phyloP scores from a whole-genome alignment of 371 early-diverging fungal species.

The Rhizopus arrhizus region DNA sequence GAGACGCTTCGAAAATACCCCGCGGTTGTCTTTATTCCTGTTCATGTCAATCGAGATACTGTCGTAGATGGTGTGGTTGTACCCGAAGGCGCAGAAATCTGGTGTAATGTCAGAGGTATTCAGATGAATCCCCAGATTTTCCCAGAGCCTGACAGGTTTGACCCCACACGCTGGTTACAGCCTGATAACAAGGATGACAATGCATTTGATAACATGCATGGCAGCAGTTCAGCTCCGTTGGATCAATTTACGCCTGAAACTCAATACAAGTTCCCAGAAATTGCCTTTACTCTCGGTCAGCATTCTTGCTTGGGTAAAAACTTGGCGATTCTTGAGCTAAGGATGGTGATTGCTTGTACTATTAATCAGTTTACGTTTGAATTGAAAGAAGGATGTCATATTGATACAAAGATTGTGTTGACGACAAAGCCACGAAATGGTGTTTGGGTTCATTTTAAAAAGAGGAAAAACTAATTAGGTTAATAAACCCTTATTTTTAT shows the following conservation, averaged over 20 bases:
- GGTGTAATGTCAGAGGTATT: slow-evolving; percentile 53
- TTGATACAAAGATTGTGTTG: slow-evolving; percentile 49
- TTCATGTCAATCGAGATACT: slow-evolving; percentile 48
- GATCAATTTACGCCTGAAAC: slow-evolving; percentile 24
- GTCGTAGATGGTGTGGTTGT: slow-evolving; percentile 43
- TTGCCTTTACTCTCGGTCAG: slow-evolving; percentile 47
- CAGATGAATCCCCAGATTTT: slow-evolving; percentile 51
- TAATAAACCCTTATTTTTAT: too few relatives aligned
- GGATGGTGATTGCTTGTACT: slow-evolving; percentile 44
- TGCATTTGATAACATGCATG: slow-evolving; percentile 24
- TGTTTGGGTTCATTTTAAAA: slow-evolving; percentile 44
- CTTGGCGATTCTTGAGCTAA: slow-evolving; percentile 48
- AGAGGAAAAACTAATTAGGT: not conserved
- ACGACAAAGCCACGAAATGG: slow-evolving; percentile 52
- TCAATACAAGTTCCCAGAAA: slow-evolving; percentile 50
- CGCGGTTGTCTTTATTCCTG: slow-evolving; percentile 52
- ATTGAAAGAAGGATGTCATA: slow-evolving; percentile 32
- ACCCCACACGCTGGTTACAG: slow-evolving; percentile 41
- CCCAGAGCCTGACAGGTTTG: slow-evolving; percentile 45
- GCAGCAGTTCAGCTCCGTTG: not conserved
- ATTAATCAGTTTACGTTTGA: slow-evolving; percentile 41
- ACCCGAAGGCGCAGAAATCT: slow-evolving; percentile 46
- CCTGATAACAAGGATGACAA: slow-evolving; percentile 21
- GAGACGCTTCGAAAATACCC: slow-evolving; percentile 55
- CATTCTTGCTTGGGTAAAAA: slow-evolving; percentile 54